These are phyloP conservation scores for Mychonastes homosphaera DNA, from an alignment of 139 green algal genomes.

Conservation along the genomic window DNA sequence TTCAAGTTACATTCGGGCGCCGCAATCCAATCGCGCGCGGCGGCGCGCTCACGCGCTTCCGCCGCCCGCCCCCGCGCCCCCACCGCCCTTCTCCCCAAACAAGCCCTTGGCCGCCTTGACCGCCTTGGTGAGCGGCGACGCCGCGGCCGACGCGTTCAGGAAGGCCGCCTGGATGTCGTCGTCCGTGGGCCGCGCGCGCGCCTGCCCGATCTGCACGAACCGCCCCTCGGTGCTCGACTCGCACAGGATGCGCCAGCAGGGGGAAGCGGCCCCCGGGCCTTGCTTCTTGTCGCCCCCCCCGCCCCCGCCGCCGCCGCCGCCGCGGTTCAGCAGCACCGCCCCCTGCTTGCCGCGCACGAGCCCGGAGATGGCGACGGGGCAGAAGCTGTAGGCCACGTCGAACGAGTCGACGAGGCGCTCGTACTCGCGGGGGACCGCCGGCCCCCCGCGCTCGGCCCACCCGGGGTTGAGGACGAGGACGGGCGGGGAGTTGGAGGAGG, in stretches of 20 bases:
- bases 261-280: not conserved
- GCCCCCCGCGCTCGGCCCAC: slow-evolving; percentile 17
- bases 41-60: too few relatives aligned
- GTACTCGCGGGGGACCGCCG: slow-evolving; percentile 21
- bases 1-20: too few relatives aligned
- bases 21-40: too few relatives aligned
- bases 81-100: not conserved
- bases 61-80: slow-evolving; percentile 1
- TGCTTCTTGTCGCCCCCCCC: not conserved
- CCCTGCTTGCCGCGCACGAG: slow-evolving; percentile 36
- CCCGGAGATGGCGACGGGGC: slow-evolving; percentile 33
- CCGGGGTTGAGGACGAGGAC: slow-evolving; percentile 37
- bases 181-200: slow-evolving; percentile 25
- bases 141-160: slow-evolving; percentile 43
- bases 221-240: slow-evolving; percentile 1
- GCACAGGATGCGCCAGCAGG: slow-evolving; percentile 35
- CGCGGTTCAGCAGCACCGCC: slow-evolving; percentile 24
- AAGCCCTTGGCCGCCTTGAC: slow-evolving; percentile 34
- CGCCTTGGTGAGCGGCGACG: slow-evolving; percentile 39
- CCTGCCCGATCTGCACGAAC: slow-evolving; percentile 23
- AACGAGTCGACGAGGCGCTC: slow-evolving; percentile 20
- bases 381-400: slow-evolving; percentile 38
- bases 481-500: too few relatives aligned
- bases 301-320: not conserved
- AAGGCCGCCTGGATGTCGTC: slow-evolving; percentile 46